Evolutionary conservation across 768 basidiomycete genomes (phyloP).

Genomic region (Leccinellum rugosiceps): DNA sequence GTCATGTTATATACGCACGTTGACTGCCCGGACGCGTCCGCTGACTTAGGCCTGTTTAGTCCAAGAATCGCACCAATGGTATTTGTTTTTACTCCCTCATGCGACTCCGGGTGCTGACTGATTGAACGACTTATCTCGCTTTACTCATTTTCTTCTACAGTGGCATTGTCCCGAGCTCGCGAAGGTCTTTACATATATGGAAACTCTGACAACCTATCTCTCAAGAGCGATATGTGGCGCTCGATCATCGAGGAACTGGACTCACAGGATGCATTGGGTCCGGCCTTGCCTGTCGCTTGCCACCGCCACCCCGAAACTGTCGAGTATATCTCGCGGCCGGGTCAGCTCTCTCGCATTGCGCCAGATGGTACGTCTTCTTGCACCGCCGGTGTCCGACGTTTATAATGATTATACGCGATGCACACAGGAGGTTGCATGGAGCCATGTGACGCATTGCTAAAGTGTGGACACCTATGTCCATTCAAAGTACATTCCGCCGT

Average conservation of each 20-base stretch:
- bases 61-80: conserved; percentile 55
- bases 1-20: conserved; percentile 20
- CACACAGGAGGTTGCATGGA: conserved; percentile 58
- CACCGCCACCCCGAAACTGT: conserved; percentile 47
- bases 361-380: conserved; percentile 46
- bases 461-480: conserved; percentile 65
- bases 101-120: not conserved
- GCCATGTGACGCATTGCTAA: conserved; percentile 49
- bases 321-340: conserved; percentile 46
- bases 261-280: conserved; percentile 42
- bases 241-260: conserved; percentile 57
- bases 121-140: not conserved
- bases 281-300: conserved; percentile 55
- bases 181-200: conserved; percentile 75
- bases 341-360: conserved; percentile 45
- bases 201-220: conserved; percentile 53
- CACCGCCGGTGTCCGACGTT: not conserved
- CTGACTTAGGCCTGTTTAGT: conserved; percentile 32
- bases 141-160: conserved; percentile 27
- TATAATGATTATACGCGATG: not conserved
- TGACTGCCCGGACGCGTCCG: not conserved
- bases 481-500: conserved; percentile 42
- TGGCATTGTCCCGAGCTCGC: conserved; percentile 70
- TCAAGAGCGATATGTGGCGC: conserved; percentile 55
- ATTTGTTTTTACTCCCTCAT: not conserved